These are phyloP conservation scores for Diaporthe sp. DNA, from an alignment of 2,329 filamentous ascomycete species.

Conservation along the genomic window DNA sequence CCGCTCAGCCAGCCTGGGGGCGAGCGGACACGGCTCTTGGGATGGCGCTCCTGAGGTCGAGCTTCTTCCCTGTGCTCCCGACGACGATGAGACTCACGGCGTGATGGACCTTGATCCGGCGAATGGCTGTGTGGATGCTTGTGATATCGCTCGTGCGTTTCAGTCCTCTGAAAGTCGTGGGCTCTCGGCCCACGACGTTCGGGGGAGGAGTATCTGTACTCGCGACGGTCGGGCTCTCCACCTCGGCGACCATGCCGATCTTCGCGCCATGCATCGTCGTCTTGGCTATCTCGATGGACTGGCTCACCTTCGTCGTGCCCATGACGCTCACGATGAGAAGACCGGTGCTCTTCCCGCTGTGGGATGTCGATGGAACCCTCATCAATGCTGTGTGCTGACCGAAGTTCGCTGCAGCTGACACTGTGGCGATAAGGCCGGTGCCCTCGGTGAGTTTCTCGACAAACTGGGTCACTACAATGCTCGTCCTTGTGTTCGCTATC, in stretches of 20 bases:
- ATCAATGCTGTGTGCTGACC: background rate
- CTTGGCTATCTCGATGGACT: background rate
- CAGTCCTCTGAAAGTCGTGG: background rate
- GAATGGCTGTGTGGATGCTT: slow-evolving; percentile 36
- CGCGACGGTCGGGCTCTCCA: background rate
- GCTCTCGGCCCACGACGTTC: background rate
- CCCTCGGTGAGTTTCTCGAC: slow-evolving; percentile 44
- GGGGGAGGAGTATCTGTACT: background rate
- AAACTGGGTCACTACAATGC: slow-evolving; percentile 42
- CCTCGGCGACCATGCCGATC: background rate
- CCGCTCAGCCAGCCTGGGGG: background rate
- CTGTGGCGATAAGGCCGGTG: slow-evolving; percentile 45
- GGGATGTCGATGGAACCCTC: slow-evolving; percentile 34
- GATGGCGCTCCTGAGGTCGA: background rate
- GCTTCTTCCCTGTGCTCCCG: background rate
- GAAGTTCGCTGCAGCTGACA: slow-evolving; percentile 41
- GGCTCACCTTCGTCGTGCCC: background rate
- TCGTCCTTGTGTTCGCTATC: slow-evolving; percentile 37
- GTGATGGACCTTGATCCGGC: background rate
- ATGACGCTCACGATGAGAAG: background rate
- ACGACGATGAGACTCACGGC: background rate
- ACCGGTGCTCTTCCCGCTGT: slow-evolving; percentile 33
- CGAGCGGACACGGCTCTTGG: background rate
- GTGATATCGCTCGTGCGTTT: slow-evolving; percentile 33
- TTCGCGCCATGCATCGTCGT: background rate